These are phyloP conservation scores for Cephalotrichum gorgonifer DNA, from an alignment of 2,329 filamentous ascomycete species.

Conservation along the genomic window DNA sequence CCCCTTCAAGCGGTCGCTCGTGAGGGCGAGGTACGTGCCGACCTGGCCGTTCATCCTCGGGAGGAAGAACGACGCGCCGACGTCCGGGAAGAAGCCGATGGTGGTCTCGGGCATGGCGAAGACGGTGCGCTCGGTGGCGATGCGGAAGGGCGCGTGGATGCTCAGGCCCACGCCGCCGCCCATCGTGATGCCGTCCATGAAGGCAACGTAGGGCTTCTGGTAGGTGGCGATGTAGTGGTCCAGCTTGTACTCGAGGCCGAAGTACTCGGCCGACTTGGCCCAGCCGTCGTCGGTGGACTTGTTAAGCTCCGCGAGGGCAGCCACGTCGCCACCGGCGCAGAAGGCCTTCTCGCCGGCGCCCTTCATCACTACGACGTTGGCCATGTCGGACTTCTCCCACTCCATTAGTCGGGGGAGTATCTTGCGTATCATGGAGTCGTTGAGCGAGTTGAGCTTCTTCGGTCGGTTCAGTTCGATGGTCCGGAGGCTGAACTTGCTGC, in stretches of 20 bases:
- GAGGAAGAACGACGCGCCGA: conserved; percentile 92
- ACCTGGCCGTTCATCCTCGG: conserved; percentile 77
- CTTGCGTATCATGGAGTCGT: conserved; percentile 90
- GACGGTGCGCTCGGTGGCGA: conserved; percentile 88
- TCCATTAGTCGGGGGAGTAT: conserved; percentile 82
- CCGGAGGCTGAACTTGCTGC: conserved; percentile 77
- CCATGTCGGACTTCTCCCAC: conserved; percentile 91
- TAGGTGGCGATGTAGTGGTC: conserved; percentile 95
- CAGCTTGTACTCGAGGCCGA: conserved; percentile 89
- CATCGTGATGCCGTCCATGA: conserved; percentile 99
- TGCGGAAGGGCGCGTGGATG: conserved; percentile 89
- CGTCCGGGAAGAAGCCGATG: conserved; percentile 98
- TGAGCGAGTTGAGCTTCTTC: conserved; percentile 82
- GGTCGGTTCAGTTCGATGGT: conserved; percentile 92
- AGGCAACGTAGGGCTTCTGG: conserved; percentile 81
- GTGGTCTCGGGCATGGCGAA: conserved; percentile 99
- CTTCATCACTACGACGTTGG: conserved; percentile 87
- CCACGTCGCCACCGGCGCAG: conserved; percentile 89
- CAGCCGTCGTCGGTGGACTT: conserved; percentile 57
- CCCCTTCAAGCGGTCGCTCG: conserved; percentile 72
- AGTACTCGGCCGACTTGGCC: conserved; percentile 71
- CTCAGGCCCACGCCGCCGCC: conserved; percentile 91
- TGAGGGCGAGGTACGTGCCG: conserved; percentile 88
- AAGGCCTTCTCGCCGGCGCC: conserved; percentile 77
- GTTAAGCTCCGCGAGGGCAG: conserved; percentile 66